phyloP scores from a whole-genome alignment of 768 basidiomycete genomes.

The Hygrocybe coccinea region DNA sequence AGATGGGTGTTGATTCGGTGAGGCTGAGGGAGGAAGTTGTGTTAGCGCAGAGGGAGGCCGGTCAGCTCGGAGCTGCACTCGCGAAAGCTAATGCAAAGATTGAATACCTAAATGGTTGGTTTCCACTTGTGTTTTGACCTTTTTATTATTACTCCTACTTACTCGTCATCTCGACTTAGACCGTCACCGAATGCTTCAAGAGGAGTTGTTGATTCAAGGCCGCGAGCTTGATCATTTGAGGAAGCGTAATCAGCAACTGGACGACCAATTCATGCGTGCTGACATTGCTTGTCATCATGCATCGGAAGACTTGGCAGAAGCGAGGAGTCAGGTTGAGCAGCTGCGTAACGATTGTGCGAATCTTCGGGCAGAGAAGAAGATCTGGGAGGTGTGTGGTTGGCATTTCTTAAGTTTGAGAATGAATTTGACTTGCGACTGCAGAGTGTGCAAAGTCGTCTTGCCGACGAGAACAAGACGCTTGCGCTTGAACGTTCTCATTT shows the following conservation, averaged over 20 bases:
- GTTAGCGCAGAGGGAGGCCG: conserved; percentile 61
- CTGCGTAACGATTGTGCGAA: conserved; percentile 83
- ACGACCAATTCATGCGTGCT: conserved; percentile 65
- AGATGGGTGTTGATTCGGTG: conserved; percentile 75
- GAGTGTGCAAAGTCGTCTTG: conserved; percentile 75
- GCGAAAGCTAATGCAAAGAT: conserved; percentile 83
- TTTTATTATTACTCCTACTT: conserved; percentile 7
- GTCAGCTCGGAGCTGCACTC: conserved; percentile 57
- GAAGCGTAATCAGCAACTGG: conserved; percentile 67
- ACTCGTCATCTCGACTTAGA: conserved; percentile 36
- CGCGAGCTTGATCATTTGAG: conserved; percentile 62
- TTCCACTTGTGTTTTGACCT: conserved; percentile 4
- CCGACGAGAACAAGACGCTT: conserved; percentile 79
- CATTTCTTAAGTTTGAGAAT: background rate
- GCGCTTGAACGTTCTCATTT: conserved; percentile 79
- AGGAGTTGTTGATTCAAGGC: conserved; percentile 57
- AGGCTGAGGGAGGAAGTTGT: conserved; percentile 67
- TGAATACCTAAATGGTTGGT: conserved; percentile 70
- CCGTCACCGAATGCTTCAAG: conserved; percentile 65
- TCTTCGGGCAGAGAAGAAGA: conserved; percentile 87
- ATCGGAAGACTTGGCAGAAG: conserved; percentile 57
- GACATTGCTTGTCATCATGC: conserved; percentile 73
- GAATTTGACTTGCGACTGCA: conserved; percentile 28
- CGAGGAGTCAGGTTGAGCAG: conserved; percentile 63
- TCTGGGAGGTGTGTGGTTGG: conserved; percentile 71